Percentiles rank a stretch among this genome's conserved stretches.
Evolutionary conservation across 352 stramenopile species (phyloP).

Genomic region (Peronospora destructor): DNA sequence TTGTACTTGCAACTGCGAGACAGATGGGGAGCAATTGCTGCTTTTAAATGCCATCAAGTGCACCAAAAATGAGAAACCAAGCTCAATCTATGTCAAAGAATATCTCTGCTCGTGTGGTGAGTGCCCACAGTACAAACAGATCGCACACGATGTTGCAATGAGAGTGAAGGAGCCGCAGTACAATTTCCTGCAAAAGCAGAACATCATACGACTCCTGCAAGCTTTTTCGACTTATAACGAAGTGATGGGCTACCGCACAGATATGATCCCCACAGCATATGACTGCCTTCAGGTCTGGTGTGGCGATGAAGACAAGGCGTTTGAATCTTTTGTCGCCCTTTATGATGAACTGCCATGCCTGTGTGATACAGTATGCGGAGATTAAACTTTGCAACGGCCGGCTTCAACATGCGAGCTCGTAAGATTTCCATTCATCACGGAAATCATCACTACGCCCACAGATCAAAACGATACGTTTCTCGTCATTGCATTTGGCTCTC

Average conservation of each 20-base stretch:
- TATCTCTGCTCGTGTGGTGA: constrained; percentile 61
- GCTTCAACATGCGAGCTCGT: constrained; percentile 3
- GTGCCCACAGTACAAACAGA: constrained; percentile 50
- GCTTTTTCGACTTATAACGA: constrained; percentile 74
- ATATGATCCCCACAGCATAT: constrained; percentile 46
- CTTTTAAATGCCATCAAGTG: constrained; percentile 12
- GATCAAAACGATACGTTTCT: not conserved
- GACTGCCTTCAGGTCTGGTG: constrained; percentile 53
- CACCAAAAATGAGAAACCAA: constrained; percentile 1
- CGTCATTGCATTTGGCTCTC: constrained; percentile 3
- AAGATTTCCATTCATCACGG: constrained; percentile 24
- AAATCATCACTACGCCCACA: constrained; percentile 6
- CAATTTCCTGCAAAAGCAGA: constrained; percentile 27
- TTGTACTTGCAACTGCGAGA: constrained; percentile 29
- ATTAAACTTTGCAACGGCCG: constrained; percentile 8
- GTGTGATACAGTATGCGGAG: constrained; percentile 16
- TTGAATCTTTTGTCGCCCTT: constrained; percentile 52
- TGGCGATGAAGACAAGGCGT: constrained; percentile 57
- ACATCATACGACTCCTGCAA: constrained; percentile 47
- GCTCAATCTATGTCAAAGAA: constrained; percentile 40
- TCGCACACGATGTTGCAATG: constrained; percentile 37
- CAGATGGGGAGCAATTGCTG: constrained; percentile 29
- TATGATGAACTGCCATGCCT: constrained; percentile 44
- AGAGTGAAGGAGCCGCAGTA: constrained; percentile 19
- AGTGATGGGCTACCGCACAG: constrained; percentile 39